Percentiles rank a stretch among this genome's conserved stretches.
Evolutionary conservation across 306 rosid genomes (phyloP).

Genomic region (Acacia acuminata): DNA sequence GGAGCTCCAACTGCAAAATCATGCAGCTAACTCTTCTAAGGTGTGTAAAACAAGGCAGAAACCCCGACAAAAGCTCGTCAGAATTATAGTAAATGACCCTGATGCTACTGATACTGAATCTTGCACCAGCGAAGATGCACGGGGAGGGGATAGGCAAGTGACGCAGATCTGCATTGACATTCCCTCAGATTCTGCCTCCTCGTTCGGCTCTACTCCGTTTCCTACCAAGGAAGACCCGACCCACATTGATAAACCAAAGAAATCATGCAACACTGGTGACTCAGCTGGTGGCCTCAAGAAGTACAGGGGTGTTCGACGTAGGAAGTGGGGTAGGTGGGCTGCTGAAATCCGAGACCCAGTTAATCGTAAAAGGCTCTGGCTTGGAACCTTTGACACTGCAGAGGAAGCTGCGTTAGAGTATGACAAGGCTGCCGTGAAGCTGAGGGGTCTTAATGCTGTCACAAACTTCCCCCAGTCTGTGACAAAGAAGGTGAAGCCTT

Average conservation of each 20-base stretch:
- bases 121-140: conserved; percentile 54
- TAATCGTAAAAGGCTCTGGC: conserved; percentile 67
- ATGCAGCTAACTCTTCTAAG: conserved; percentile 24
- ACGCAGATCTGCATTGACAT: conserved; percentile 41
- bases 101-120: conserved; percentile 86
- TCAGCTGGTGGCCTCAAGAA: conserved; percentile 28
- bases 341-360: conserved; percentile 85
- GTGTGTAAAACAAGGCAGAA: conserved; percentile 28
- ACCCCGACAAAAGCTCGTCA: conserved; percentile 47
- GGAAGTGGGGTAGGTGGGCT: conserved; percentile 92
- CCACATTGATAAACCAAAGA: conserved; percentile 28
- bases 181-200: not conserved
- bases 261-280: not conserved
- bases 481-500: not conserved
- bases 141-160: conserved; percentile 45
- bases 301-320: conserved; percentile 70
- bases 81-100: conserved; percentile 70
- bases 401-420: conserved; percentile 80
- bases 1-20: conserved; percentile 21
- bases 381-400: conserved; percentile 82
- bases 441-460: conserved; percentile 62
- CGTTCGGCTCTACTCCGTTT: not conserved
- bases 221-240: conserved; percentile 22
- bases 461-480: conserved; percentile 58
- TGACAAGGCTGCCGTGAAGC: conserved; percentile 66